Percentiles rank a stretch among this genome's conserved stretches.
Conservation (phyloP, 2,329 filamentous ascomycete species). For the Sporothrix brasiliensis region DNA sequence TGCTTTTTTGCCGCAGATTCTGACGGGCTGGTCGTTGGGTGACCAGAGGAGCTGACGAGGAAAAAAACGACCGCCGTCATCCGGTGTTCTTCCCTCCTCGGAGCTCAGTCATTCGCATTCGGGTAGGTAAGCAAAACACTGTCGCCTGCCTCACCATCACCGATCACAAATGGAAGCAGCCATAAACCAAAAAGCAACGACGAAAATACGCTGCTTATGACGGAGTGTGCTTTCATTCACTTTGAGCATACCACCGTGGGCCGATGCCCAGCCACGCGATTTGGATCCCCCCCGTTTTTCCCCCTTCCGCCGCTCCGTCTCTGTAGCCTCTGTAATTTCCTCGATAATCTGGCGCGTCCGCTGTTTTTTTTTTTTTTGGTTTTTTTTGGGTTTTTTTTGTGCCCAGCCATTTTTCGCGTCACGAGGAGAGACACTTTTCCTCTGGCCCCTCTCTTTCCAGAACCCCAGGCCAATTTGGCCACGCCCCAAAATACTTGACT, state of each 20-base stretch:
- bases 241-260: neutral
- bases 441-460: neutral
- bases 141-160: constrained; percentile 3
- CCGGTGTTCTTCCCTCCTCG: neutral
- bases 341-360: constrained; percentile 10
- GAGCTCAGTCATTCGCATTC: neutral
- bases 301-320: neutral
- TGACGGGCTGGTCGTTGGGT: too few species aligned
- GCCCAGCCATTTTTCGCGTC: neutral
- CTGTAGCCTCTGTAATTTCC: constrained; percentile 20
- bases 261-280: constrained; percentile 32
- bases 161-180: constrained; percentile 8
- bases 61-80: constrained; percentile 8
- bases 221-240: neutral
- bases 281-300: constrained; percentile 16
- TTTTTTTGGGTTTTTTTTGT: too few species aligned
- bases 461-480: neutral
- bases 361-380: neutral
- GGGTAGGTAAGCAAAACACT: neutral
- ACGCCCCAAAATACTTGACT: neutral
- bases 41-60: neutral
- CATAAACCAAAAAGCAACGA: neutral
- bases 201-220: too few species aligned
- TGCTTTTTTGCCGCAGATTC: neutral
- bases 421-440: too few species aligned